Conservation (phyloP, 345 rosid species). For the Citrus trifoliata region DNA sequence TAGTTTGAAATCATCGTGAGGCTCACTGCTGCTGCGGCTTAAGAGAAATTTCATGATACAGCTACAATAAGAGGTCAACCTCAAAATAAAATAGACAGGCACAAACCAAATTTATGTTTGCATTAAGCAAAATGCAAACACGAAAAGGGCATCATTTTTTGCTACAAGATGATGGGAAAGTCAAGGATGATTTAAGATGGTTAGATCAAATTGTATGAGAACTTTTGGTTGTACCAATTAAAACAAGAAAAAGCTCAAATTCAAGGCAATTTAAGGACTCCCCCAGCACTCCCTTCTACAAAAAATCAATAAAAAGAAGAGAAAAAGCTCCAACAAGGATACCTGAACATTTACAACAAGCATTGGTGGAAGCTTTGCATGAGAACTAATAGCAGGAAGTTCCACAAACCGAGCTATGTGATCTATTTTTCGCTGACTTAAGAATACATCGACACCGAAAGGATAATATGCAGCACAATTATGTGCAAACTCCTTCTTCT, state of each 20-base stretch:
- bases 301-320: neutral
- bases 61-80: neutral
- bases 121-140: neutral
- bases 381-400: conserved; percentile 53
- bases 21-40: neutral
- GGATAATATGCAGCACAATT: conserved; percentile 87
- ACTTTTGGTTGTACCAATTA: neutral
- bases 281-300: neutral
- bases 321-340: neutral
- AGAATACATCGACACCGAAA: conserved; percentile 84
- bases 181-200: neutral
- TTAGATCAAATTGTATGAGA: neutral
- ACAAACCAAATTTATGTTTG: neutral
- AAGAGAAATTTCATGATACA: neutral
- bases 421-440: conserved; percentile 62
- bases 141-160: neutral
- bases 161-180: neutral
- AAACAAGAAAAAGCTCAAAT: neutral
- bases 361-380: conserved; percentile 62
- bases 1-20: neutral
- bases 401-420: conserved; percentile 81
- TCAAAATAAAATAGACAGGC: neutral
- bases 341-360: conserved; percentile 96
- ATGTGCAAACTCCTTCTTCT: conserved; percentile 79
- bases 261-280: neutral